Base-by-base conservation (phyloP, 177 flowering plant genomes). In the Vitis hybrid region DNA sequence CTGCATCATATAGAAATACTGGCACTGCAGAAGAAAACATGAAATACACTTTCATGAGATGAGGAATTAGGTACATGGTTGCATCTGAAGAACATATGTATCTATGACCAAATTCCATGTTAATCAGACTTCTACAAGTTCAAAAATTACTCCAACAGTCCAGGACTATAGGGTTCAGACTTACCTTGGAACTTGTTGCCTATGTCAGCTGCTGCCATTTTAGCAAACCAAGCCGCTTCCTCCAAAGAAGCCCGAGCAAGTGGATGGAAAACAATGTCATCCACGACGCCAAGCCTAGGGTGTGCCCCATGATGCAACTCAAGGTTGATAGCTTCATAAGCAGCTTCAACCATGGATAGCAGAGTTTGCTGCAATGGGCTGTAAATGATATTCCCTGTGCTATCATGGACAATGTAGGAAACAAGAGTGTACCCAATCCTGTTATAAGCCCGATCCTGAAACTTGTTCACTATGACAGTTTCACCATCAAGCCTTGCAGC, bases 201-300 rank as follows among this genome's bases (percentile, higher is more conserved):
- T 26, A 91, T 84, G 48, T 89, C 89, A 1, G 81, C 81, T 0
- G 92, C 93, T 16, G 83, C 82, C 11, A 76, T 59, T 67, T 85
- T 87, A 13, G 93, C 97, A 66, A 91, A 87, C 85, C 87, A 82
- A n/a, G 90, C 86, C 1, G 87, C 92, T 69, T 91, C 88, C 11
- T 87, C 87, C 65, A 91, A 58, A 1, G 90, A 85, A 1, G 90
- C 86, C 22, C 75, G 81, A 55, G 85, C 90, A 65, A 91, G 61
- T 1, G 93, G 93, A 70, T 89, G 92, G 77, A 86, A 84, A 29
- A 84, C 71, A 31, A 91, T 83, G 70, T 87, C 90, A 55, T 91
- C 97, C 5, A 89, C 89, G 1, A 87, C 92, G 1, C 97, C 93
- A 3, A 89, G 85, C 33, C 93, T 84, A 5, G 92, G 97, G 72